phyloP scores from a whole-genome alignment of 345 rosid genomes.

The Cochlearia excelsa region DNA sequence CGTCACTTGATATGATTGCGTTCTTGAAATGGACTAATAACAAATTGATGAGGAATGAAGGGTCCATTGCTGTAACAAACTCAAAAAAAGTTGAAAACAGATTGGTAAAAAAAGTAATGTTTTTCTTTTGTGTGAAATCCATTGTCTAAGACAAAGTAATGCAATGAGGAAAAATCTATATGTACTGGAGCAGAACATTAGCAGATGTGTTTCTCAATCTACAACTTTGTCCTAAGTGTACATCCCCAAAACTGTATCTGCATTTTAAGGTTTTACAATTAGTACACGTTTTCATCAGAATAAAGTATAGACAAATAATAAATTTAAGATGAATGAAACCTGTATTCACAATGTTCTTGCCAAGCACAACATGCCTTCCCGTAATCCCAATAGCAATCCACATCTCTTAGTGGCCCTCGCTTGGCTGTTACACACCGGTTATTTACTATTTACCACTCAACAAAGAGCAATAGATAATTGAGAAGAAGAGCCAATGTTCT shows the following conservation, averaged over 20 bases:
- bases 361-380: slow-evolving; percentile 97
- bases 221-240: slow-evolving; percentile 98
- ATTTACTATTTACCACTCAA: slow-evolving; percentile 9
- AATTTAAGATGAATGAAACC: slow-evolving; percentile 45
- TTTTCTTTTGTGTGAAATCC: background rate
- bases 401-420: slow-evolving; percentile 92
- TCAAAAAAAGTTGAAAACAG: background rate
- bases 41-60: slow-evolving; percentile 8
- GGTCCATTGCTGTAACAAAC: slow-evolving; percentile 12
- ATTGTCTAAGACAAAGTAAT: slow-evolving; percentile 9
- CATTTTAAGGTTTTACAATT: slow-evolving; percentile 12
- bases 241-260: slow-evolving; percentile 89
- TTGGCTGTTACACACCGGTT: slow-evolving; percentile 48
- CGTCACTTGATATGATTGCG: no score
- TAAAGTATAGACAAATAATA: background rate
- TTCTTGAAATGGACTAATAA: no score
- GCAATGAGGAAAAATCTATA: slow-evolving; percentile 39
- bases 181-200: slow-evolving; percentile 59
- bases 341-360: slow-evolving; percentile 93
- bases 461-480: background rate
- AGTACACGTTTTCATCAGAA: slow-evolving; percentile 2
- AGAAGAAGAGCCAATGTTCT: no score
- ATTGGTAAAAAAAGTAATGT: background rate
- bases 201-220: slow-evolving; percentile 77
- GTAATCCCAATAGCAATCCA: slow-evolving; percentile 96